These are phyloP conservation scores for Naganishia vaughanmartiniae DNA, from an alignment of 768 basidiomycete genomes.

Conservation along the genomic window DNA sequence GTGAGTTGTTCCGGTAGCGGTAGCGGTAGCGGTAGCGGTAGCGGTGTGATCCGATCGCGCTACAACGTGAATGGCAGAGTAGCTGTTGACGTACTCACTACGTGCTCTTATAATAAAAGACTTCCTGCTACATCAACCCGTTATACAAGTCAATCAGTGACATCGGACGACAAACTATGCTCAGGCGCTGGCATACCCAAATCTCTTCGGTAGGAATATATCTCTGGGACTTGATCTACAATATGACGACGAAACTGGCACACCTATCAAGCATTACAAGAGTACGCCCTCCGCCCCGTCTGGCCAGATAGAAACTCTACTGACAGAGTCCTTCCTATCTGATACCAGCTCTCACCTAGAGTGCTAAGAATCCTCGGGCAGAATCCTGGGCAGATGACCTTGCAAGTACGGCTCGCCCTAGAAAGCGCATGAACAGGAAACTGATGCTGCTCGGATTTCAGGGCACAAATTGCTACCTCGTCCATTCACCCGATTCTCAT, in stretches of 20 bases:
- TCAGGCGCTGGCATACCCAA: conserved; percentile 9
- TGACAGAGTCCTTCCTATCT: background rate
- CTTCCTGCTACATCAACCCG: too few species aligned
- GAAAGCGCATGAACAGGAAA: background rate
- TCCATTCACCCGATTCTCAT: background rate
- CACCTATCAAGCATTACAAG: background rate
- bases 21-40: too few species aligned
- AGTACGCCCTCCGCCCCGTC: background rate
- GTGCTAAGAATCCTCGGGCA: conserved; percentile 26
- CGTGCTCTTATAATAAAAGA: too few species aligned
- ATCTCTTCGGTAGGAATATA: conserved; percentile 3
- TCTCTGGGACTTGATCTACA: conserved; percentile 12
- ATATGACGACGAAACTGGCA: conserved; percentile 10
- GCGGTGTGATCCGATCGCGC: too few species aligned
- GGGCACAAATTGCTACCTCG: conserved; percentile 30
- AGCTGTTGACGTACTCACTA: too few species aligned
- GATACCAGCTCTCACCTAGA: conserved; percentile 12
- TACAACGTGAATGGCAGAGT: too few species aligned
- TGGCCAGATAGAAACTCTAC: background rate
- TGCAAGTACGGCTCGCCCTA: conserved; percentile 6
- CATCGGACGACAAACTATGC: background rate
- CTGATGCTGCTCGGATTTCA: background rate
- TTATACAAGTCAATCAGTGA: too few species aligned
- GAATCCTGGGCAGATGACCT: conserved; percentile 30
- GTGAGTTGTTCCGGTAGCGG: too few species aligned